phyloP scores from a whole-genome alignment of 768 basidiomycete genomes.

The Mycena capillaripes region DNA sequence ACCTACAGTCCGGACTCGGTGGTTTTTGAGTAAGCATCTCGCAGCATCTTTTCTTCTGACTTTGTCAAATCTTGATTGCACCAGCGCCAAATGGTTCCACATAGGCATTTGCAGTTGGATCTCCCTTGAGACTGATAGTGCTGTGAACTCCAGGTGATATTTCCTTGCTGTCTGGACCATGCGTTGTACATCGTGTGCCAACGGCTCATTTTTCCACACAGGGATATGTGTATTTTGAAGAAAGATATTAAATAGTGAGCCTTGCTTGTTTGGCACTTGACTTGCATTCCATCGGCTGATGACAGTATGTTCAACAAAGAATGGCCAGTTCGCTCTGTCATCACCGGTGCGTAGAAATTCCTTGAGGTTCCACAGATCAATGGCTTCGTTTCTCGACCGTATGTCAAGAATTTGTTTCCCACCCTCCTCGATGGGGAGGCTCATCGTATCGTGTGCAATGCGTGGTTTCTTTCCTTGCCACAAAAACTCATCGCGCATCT shows the following conservation, averaged over 20 bases:
- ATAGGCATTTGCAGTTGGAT: too few relatives aligned
- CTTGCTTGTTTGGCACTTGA: not conserved
- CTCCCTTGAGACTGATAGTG: too few relatives aligned
- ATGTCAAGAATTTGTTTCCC: not conserved
- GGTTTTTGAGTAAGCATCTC: constrained; percentile 2
- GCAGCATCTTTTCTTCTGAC: not conserved
- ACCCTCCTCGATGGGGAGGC: not conserved
- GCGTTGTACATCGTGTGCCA: too few relatives aligned
- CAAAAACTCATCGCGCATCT: not conserved
- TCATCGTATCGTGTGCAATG: constrained; percentile 19
- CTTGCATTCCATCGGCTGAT: not conserved
- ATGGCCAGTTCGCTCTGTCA: not conserved
- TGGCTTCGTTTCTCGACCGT: not conserved
- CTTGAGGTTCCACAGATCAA: not conserved
- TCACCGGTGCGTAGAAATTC: not conserved
- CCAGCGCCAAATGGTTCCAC: too few relatives aligned
- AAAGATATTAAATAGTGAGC: not conserved
- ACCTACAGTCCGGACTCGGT: not conserved
- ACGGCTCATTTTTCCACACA: not conserved
- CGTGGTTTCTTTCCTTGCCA: constrained; percentile 15
- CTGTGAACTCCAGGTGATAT: too few relatives aligned
- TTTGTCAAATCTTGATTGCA: too few relatives aligned
- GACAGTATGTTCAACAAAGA: not conserved
- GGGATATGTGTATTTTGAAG: not conserved
- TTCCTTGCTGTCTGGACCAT: too few relatives aligned